phyloP scores from a whole-genome alignment of 2,329 filamentous ascomycete species.

The Scedosporium aurantiacum region DNA sequence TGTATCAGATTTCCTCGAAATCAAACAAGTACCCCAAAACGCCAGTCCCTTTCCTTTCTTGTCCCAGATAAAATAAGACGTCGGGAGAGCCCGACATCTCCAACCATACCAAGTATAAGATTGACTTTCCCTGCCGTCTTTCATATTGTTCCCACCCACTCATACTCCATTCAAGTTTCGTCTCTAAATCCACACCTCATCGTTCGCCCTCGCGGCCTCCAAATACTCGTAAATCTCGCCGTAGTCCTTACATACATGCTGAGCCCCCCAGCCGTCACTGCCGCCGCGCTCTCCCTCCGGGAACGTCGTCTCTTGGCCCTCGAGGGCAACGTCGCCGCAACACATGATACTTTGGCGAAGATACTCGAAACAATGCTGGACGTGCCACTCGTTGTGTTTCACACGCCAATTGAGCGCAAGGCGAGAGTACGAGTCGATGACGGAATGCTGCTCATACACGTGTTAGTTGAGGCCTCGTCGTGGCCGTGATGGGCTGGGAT shows the following conservation, averaged over 20 bases:
- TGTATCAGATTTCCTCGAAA: no score
- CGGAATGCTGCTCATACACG: slow-evolving; percentile 15
- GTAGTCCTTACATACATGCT: slow-evolving; percentile 30
- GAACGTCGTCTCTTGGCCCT: slow-evolving; percentile 29
- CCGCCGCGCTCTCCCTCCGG: slow-evolving; percentile 21
- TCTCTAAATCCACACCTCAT: slow-evolving; percentile 24
- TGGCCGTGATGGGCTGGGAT: no score
- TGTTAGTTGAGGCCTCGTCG: background rate
- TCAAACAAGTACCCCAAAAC: no score
- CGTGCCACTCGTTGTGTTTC: slow-evolving; percentile 20
- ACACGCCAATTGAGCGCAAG: slow-evolving; percentile 9
- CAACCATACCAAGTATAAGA: no score
- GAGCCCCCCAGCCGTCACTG: slow-evolving; percentile 31
- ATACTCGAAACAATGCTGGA: slow-evolving; percentile 38
- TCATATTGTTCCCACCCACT: background rate
- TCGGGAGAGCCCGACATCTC: no score
- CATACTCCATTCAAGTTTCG: background rate
- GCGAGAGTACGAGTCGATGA: slow-evolving; percentile 22
- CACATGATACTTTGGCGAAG: slow-evolving; percentile 36
- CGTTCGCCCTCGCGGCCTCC: slow-evolving; percentile 21
- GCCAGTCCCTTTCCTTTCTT: no score
- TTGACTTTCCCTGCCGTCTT: no score
- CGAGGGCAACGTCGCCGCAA: slow-evolving; percentile 31
- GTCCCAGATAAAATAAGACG: no score
- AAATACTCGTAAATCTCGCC: slow-evolving; percentile 22